Conservation (phyloP, 2,329 filamentous ascomycete species). For the Penicillium sp. region DNA sequence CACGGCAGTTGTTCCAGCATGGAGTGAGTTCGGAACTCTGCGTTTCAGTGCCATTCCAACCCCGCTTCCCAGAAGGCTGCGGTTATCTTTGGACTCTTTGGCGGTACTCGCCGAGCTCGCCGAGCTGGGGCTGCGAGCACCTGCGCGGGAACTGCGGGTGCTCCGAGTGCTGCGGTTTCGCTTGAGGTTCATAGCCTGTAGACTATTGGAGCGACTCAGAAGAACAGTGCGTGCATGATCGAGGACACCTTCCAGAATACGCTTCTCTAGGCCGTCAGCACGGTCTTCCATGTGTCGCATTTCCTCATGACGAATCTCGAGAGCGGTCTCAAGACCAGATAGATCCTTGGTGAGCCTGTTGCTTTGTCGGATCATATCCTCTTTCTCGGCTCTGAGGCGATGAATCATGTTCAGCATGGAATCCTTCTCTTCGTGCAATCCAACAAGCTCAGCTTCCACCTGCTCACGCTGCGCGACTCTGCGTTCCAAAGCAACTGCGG, state of each 20-base stretch:
- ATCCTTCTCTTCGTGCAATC: constrained; percentile 62
- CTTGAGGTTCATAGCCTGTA: constrained; percentile 54
- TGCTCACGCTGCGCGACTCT: constrained; percentile 67
- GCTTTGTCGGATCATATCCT: constrained; percentile 76
- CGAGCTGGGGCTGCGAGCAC: constrained; percentile 35
- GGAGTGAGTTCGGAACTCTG: constrained; percentile 50
- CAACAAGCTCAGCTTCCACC: constrained; percentile 55
- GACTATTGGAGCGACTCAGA: constrained; percentile 69
- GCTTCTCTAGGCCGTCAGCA: constrained; percentile 84
- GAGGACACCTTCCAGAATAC: constrained; percentile 93
- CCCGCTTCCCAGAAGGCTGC: constrained; percentile 42
- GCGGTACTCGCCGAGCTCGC: constrained; percentile 37
- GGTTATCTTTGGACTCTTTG: constrained; percentile 37
- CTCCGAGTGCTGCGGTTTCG: constrained; percentile 43
- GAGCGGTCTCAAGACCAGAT: constrained; percentile 85
- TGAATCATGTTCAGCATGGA: constrained; percentile 60
- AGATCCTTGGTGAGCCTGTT: constrained; percentile 80
- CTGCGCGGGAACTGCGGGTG: constrained; percentile 38
- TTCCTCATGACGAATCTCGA: constrained; percentile 86
- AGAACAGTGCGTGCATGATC: constrained; percentile 84
- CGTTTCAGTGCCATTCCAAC: constrained; percentile 54
- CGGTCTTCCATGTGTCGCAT: constrained; percentile 86
- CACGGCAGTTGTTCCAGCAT: constrained; percentile 44
- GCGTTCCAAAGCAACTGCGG: constrained; percentile 77
- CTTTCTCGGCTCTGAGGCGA: constrained; percentile 52